phyloP scores from a whole-genome alignment of 441 rosid genomes.

The Eruca vesicaria region DNA sequence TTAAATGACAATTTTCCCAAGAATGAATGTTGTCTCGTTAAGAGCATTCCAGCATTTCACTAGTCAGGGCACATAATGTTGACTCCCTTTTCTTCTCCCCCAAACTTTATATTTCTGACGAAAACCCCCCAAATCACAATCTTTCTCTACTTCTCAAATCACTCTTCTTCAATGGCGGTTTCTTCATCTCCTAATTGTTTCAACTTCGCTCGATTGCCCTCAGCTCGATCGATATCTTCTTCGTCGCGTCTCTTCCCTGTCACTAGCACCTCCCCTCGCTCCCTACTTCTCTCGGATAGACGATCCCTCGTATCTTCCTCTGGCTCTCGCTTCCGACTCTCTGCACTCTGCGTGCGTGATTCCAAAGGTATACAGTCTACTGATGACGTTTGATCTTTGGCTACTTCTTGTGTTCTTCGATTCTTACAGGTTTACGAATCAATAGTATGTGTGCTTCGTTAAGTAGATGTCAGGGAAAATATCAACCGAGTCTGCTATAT shows the following conservation, averaged over 20 bases:
- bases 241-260: slow-evolving; percentile 27
- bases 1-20: too few species aligned
- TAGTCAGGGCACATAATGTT: too few species aligned
- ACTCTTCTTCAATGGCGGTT: slow-evolving; percentile 24
- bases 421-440: background rate
- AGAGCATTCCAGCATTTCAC: too few species aligned
- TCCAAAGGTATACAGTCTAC: slow-evolving; percentile 41
- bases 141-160: background rate
- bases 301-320: slow-evolving; percentile 18
- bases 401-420: background rate
- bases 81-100: too few species aligned
- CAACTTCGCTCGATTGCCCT: slow-evolving; percentile 9
- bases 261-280: too few species aligned
- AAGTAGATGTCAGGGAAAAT: too few species aligned
- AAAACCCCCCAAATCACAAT: background rate
- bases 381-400: background rate
- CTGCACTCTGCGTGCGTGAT: slow-evolving; percentile 36
- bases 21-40: too few species aligned
- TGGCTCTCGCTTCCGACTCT: slow-evolving; percentile 36
- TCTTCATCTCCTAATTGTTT: slow-evolving; percentile 25
- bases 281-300: slow-evolving; percentile 25
- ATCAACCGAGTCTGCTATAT: too few species aligned
- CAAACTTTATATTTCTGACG: too few species aligned
- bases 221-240: slow-evolving; percentile 11
- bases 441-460: background rate